phyloP scores from a whole-genome alignment of 2,329 filamentous ascomycete genomes.

The Talaromyces marneffei region DNA sequence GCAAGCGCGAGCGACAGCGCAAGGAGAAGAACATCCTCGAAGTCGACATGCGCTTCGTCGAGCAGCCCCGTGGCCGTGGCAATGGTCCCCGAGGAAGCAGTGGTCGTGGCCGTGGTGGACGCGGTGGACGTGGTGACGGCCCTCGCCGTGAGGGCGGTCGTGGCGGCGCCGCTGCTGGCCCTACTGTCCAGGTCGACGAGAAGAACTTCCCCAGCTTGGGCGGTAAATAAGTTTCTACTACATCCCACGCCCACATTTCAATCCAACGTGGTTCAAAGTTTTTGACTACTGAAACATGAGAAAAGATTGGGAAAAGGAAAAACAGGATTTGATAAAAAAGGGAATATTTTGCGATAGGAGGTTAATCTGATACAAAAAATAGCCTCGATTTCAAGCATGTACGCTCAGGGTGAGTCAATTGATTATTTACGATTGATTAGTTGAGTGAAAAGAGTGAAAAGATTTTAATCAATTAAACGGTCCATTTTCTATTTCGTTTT shows the following conservation, averaged over 20 bases:
- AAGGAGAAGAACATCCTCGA: constrained; percentile 88
- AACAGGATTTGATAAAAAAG: neutral
- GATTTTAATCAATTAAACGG: neutral
- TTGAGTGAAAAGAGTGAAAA: constrained; percentile 3
- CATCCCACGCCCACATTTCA: neutral
- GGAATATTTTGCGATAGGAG: constrained; percentile 2
- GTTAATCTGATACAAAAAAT: constrained; percentile 5
- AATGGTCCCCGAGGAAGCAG: constrained; percentile 44
- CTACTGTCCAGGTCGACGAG: constrained; percentile 38
- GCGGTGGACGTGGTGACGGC: constrained; percentile 28
- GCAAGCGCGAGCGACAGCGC: constrained; percentile 75
- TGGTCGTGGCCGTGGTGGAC: constrained; percentile 43
- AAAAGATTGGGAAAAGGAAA: neutral
- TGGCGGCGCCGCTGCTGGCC: constrained; percentile 22
- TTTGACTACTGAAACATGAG: neutral
- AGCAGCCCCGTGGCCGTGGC: constrained; percentile 54
- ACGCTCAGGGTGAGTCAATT: constrained; percentile 3
- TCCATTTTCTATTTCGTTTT: neutral
- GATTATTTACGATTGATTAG: constrained; percentile 5
- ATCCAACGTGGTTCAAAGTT: neutral
- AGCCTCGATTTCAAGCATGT: constrained; percentile 9
- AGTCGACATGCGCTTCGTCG: constrained; percentile 77
- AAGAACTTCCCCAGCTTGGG: constrained; percentile 44
- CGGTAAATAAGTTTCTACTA: constrained; percentile 28
- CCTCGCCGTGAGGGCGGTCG: constrained; percentile 23